Percentiles rank a stretch among this genome's conserved stretches.
phyloP scores from a whole-genome alignment of 2,329 filamentous ascomycete genomes.

The Fusarium lyarnte region DNA sequence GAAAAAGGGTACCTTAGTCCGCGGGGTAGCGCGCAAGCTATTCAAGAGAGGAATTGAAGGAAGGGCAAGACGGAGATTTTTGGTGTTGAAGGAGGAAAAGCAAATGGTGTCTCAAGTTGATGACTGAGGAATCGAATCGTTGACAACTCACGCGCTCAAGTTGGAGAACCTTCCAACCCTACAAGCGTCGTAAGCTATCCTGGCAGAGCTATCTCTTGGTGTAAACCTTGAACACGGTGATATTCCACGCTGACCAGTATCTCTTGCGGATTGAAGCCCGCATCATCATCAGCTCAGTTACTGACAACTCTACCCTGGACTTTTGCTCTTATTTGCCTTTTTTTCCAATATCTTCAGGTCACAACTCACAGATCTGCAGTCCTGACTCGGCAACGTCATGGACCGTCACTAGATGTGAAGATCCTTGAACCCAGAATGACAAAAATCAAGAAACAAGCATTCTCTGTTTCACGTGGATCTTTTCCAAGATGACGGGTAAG shows the following conservation, averaged over 20 bases:
- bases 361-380: slow-evolving; percentile 10
- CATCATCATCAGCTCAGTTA: background rate
- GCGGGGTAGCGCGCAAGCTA: slow-evolving; percentile 28
- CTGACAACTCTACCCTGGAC: background rate
- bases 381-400: slow-evolving; percentile 28
- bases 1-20: background rate
- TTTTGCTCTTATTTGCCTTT: background rate
- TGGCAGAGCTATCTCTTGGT: background rate
- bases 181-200: slow-evolving; percentile 12
- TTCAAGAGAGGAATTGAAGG: background rate
- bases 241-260: background rate
- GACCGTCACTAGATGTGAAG: slow-evolving; percentile 2
- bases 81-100: background rate
- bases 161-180: background rate
- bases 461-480: slow-evolving; percentile 7
- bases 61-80: background rate
- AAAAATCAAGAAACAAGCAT: slow-evolving; percentile 18
- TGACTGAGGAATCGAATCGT: slow-evolving; percentile 15
- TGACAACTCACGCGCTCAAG: background rate
- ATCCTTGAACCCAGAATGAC: slow-evolving; percentile 11
- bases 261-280: background rate
- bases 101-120: background rate
- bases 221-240: background rate
- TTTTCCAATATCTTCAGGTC: background rate
- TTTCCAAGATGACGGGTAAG: background rate